Evolutionary conservation across 1,139 yeast genomes (phyloP).

Genomic region (Pichia sp.): DNA sequence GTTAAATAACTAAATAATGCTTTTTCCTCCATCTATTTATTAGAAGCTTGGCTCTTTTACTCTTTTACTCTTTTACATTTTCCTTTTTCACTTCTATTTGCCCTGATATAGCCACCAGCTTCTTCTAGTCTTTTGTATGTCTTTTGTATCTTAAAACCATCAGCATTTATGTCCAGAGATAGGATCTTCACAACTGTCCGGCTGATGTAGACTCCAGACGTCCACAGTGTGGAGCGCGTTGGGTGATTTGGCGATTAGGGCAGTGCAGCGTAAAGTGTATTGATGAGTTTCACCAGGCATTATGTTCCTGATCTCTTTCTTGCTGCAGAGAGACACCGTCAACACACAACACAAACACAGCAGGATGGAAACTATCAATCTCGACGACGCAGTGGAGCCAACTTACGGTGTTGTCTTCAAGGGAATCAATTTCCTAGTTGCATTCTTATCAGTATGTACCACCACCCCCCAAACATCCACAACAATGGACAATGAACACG

Average conservation of each 20-base stretch:
- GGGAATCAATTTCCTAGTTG: conserved; percentile 62
- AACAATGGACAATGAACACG: neutral
- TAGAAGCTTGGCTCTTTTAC: conserved; percentile 1
- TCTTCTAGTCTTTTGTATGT: neutral
- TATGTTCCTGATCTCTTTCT: no score
- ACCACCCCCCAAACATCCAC: no score
- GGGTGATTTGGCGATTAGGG: no score
- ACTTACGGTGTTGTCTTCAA: conserved; percentile 43
- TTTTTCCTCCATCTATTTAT: neutral
- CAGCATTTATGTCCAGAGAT: no score
- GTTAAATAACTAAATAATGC: conserved; percentile 8
- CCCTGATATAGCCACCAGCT: neutral
- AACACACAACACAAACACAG: no score
- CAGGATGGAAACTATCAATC: conserved; percentile 31
- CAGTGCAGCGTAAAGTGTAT: no score
- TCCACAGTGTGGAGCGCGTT: no score
- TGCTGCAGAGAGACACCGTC: neutral
- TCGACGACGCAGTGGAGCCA: conserved; percentile 27
- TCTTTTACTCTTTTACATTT: neutral
- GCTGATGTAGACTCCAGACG: no score
- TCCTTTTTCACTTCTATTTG: neutral
- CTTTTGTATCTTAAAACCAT: no score
- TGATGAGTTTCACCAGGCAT: no score
- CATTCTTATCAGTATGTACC: conserved; percentile 38
- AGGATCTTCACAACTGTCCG: no score